phyloP scores from a whole-genome alignment of 1,284 basidiomycete genomes.

The Chalciporus sp. region DNA sequence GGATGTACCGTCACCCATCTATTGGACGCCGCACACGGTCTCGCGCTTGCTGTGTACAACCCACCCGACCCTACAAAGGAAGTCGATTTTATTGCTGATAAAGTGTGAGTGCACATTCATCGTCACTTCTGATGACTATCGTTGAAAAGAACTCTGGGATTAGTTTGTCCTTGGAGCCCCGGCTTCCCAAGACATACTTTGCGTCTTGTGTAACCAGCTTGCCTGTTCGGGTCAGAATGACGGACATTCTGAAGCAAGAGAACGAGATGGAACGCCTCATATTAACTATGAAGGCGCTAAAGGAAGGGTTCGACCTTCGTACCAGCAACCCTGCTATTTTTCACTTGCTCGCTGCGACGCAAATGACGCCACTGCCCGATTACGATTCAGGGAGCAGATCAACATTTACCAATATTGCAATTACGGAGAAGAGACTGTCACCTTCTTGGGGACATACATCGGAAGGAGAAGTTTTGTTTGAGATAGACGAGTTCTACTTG shows the following conservation, averaged over 20 bases:
- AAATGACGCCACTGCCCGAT: conserved; percentile 15
- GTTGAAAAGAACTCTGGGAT: too few species aligned
- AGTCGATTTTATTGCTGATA: not conserved
- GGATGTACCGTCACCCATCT: not conserved
- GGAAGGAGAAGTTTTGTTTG: not conserved
- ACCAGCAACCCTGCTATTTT: not conserved
- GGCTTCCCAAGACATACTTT: conserved; percentile 1
- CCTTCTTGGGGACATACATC: not conserved
- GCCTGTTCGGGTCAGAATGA: not conserved
- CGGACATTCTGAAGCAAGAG: not conserved
- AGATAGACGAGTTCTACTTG: not conserved
- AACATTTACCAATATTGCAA: not conserved
- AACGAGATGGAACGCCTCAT: not conserved
- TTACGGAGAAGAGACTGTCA: not conserved
- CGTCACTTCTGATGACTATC: too few species aligned
- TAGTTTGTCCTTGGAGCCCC: conserved; percentile 3
- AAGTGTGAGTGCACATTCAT: not conserved
- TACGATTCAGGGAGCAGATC: too few species aligned
- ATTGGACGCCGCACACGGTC: conserved; percentile 5
- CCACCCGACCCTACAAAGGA: not conserved
- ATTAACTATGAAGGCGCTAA: not conserved
- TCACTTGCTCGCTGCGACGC: conserved; percentile 32
- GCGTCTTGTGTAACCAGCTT: not conserved
- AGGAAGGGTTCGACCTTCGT: not conserved
- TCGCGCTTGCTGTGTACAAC: conserved; percentile 1